Evolutionary conservation across 768 basidiomycete genomes (phyloP).

Genomic region (Sarcodon sp.): DNA sequence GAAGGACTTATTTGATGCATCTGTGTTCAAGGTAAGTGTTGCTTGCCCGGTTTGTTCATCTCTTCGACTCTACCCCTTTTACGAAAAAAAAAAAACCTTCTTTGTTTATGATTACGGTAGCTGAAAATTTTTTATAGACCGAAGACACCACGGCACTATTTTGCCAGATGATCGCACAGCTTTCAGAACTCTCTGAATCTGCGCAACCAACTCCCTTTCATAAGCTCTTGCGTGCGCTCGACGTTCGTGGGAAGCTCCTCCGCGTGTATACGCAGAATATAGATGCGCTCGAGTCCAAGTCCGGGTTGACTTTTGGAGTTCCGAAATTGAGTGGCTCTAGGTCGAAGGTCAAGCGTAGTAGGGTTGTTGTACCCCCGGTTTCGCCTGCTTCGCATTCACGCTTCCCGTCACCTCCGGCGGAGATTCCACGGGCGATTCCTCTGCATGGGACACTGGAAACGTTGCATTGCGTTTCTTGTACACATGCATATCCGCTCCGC

Average conservation of each 20-base stretch:
- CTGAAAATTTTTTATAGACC: conserved; percentile 27
- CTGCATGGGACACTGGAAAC: conserved; percentile 77
- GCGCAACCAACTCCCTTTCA: conserved; percentile 80
- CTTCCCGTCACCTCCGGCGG: conserved; percentile 37
- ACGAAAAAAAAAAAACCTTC: background rate
- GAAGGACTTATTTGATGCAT: conserved; percentile 85
- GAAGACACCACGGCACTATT: conserved; percentile 67
- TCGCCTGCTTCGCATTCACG: conserved; percentile 13
- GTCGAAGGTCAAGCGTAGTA: conserved; percentile 34
- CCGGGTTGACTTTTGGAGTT: conserved; percentile 80
- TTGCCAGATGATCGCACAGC: conserved; percentile 81
- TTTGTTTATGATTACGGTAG: background rate
- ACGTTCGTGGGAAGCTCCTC: conserved; percentile 63
- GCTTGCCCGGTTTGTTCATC: background rate
- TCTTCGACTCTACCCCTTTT: background rate
- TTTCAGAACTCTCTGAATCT: conserved; percentile 58
- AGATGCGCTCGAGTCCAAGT: conserved; percentile 77
- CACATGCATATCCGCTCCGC: conserved; percentile 52
- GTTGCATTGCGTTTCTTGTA: conserved; percentile 76
- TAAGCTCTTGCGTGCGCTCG: conserved; percentile 55
- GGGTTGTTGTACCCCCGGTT: conserved; percentile 12
- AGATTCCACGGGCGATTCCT: conserved; percentile 75
- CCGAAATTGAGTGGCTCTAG: conserved; percentile 53
- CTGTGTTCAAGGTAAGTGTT: conserved; percentile 67
- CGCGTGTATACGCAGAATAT: conserved; percentile 94